These are phyloP conservation scores for Lactarius indigo DNA, from an alignment of 768 basidiomycete genomes.

Conservation along the genomic window DNA sequence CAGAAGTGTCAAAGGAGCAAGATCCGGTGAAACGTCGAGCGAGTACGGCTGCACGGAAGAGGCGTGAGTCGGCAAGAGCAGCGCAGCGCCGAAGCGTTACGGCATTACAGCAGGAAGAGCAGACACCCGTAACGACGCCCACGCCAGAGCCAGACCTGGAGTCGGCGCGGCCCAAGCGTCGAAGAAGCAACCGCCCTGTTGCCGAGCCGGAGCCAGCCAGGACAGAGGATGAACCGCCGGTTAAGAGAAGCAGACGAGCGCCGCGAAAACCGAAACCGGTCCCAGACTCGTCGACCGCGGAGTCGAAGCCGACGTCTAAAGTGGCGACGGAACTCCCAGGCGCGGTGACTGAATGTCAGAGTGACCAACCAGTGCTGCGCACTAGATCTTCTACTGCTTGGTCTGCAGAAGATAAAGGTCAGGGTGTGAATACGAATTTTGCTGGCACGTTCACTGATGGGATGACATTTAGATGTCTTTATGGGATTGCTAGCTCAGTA, in stretches of 20 bases:
- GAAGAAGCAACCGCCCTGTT: slow-evolving; percentile 34
- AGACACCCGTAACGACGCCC: slow-evolving; percentile 51
- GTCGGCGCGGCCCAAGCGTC: slow-evolving; percentile 30
- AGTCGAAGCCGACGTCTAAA: slow-evolving; percentile 3
- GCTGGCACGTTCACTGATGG: slow-evolving; percentile 20
- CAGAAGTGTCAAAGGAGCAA: slow-evolving; percentile 32
- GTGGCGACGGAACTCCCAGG: slow-evolving; percentile 1
- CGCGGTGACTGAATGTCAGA: not conserved
- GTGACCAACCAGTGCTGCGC: slow-evolving; percentile 2
- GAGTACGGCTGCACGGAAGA: slow-evolving; percentile 10
- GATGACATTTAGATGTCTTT: slow-evolving; percentile 41
- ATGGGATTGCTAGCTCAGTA: slow-evolving; percentile 54
- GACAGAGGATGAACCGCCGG: slow-evolving; percentile 18
- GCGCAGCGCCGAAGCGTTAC: slow-evolving; percentile 16
- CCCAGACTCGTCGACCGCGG: not conserved
- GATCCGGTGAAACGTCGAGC: slow-evolving; percentile 24
- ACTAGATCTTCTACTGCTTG: slow-evolving; percentile 38
- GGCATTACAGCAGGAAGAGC: slow-evolving; percentile 45
- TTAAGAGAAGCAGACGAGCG: slow-evolving; percentile 6
- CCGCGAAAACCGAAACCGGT: slow-evolving; percentile 1
- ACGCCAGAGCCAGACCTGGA: slow-evolving; percentile 63
- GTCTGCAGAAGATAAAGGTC: slow-evolving; percentile 67
- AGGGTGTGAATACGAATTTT: slow-evolving; percentile 25
- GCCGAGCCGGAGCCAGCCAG: slow-evolving; percentile 20
- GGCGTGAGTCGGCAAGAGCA: slow-evolving; percentile 18